Base-by-base conservation (phyloP, 441 rosid species). In the Gossypium gossypioides region DNA sequence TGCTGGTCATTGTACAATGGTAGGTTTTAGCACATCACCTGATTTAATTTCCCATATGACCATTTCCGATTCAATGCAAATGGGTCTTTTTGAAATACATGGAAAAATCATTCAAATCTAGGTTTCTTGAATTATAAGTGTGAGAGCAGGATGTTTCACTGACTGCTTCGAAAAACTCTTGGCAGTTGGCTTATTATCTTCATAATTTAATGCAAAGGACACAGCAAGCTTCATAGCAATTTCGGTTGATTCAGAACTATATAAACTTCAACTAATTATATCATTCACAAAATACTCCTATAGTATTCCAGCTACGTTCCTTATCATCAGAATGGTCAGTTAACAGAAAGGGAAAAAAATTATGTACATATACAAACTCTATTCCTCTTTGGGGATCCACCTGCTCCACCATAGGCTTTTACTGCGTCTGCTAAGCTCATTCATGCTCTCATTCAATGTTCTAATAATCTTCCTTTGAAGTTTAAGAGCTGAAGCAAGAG, bases 371-470 rank as follows among this genome's bases (percentile, higher is more conserved):
- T 72, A 78, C 81, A 74, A 73, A 22, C 56, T 34, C 77, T 91
- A 89, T 72, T 92, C 96, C 77, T 94, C 91, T 77, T 78, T 84
- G 4, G 97, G 96, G 81, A 92, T 94, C 99, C 99, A 94, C 79
- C 97, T 76, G 81, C 89, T 92, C 97, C 97, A 92, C 97, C 99
- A 94, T 1, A 92, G 18, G 78, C 94, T 90, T 86, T 85, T 90
- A 58, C 89, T 78, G 48, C 87, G 87, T 72, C 77, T 74, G 79
- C 80, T 87, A 13, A 94, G 87, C 80, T 86, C 97, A 21, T 89
- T 93, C 81, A 90, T 81, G 72, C 91, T 92, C 81, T 92, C 91
- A 4, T 81, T 77, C 71, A 92, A 75, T 19, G 97, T 92, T 74
- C 77, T 84, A 13, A 88, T 10, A 44, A 94, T 76, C 91, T 85